Base-by-base conservation (phyloP, 371 early-diverging fungal species). In the Rhizomucor pusillus region DNA sequence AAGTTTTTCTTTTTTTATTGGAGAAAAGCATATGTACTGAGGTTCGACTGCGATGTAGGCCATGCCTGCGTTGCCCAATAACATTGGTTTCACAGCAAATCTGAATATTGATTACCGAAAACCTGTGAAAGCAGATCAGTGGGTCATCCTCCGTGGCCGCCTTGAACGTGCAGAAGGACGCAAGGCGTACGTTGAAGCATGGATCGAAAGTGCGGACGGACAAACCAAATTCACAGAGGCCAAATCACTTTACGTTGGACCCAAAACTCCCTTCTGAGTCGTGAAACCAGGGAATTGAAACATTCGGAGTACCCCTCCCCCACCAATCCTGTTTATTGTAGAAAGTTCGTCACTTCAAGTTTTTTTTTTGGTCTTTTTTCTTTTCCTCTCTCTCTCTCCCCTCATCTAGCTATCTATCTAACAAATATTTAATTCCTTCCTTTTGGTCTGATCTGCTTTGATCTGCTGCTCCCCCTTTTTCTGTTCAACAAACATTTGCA, bases 1-100 rank as follows among this genome's bases (percentile, higher is more conserved):
- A 68, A 49, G 41, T 37, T 44, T 55, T 20, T 12, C 33, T 43
- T n/a, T 16, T 20, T 47, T 33, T 33, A 37, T 46, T 54, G 25
- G 24, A 54, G 36, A 46, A 12, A 25, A n/a, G 40, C 29, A 13
- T 7, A 40, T 50, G 19, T 29, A n/a, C 10, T 25, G 43, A 29
- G 29, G 3, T 29, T 29, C 7, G 29, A 5, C 7, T 29, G 29
- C 29, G n/a, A 14, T 12, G 18, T 51, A 82, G 83, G 70, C 77
- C 5, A 63, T 81, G 18, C 81, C 84, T 10, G 62, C 66, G 47
- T 67, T 88, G 33, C 90, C 89, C 5, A 80, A 81, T 60, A 77
- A 77, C 47, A 74, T 84, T 14, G 91, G 88, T 0, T 80, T 89
- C 58, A 91, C 91, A 0, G 91, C 90, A 13, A 85, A 84, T 69